phyloP scores from a whole-genome alignment of 202 grass and related monocot species.

The Eragrostis tef region DNA sequence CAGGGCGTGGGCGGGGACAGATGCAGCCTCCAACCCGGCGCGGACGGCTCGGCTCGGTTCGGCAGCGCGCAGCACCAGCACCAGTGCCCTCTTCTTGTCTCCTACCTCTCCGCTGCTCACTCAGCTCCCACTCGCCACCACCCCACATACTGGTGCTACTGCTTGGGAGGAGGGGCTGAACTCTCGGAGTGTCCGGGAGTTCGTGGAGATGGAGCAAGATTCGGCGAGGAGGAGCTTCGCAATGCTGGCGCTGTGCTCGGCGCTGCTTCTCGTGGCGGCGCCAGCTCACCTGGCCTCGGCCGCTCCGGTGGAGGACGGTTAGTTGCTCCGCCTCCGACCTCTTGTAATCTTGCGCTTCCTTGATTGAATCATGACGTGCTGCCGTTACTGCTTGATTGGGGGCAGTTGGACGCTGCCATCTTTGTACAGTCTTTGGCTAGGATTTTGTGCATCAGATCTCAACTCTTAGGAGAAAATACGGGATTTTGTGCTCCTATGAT shows the following conservation, averaged over 20 bases:
- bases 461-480: background rate
- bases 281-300: slow-evolving; percentile 42
- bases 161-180: background rate
- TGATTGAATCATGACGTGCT: background rate
- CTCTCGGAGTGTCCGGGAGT: slow-evolving; percentile 4
- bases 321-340: slow-evolving; percentile 7
- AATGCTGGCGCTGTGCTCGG: slow-evolving; percentile 47
- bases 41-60: background rate
- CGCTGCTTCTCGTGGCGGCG: slow-evolving; percentile 53
- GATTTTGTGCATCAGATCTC: slow-evolving; percentile 33
- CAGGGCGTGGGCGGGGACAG: slow-evolving; percentile 50
- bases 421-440: slow-evolving; percentile 8
- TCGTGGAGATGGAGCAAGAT: slow-evolving; percentile 41
- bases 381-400: background rate
- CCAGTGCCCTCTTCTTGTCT: background rate
- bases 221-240: slow-evolving; percentile 25
- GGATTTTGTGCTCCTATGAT: background rate
- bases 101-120: background rate
- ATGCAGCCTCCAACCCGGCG: slow-evolving; percentile 16
- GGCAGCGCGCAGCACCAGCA: slow-evolving; percentile 5
- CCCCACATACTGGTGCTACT: background rate
- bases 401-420: background rate
- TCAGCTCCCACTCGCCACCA: background rate
- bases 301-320: slow-evolving; percentile 81
- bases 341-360: background rate